Base-by-base conservation (phyloP, 1,139 yeast species). In the Scheffersomyces lignicola region DNA sequence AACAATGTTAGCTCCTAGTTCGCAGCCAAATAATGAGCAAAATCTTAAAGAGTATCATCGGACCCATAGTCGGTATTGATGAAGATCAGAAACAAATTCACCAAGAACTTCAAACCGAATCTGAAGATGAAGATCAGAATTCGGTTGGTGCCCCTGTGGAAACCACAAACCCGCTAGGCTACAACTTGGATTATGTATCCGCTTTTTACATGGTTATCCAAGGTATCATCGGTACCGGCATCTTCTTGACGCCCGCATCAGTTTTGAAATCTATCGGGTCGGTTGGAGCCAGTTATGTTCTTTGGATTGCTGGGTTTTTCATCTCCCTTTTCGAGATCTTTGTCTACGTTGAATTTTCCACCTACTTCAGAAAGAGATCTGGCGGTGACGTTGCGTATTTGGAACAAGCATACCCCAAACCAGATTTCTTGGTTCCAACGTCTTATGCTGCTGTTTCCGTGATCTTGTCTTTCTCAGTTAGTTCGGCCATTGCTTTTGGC, bases 141-240 rank as follows among this genome's bases (percentile, higher is more conserved):
- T 44, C 51, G 1, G 40, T 43, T 18, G 66, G 70, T 39, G 67
- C 72, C 3, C 73, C 73, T 8, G 64, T 64, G n/a, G 73, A 68
- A 40, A 47, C 48, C 12, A 45, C 44, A 7, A 64, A 62, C 31
- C 73, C 74, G 0, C 50, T 67, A 39, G 73, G 73, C 3, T 60
- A 66, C 38, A 54, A 63, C 29, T 51, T 65, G 23, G 60, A 60
- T 26, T 58, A 54, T 40, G 40, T 51, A 23, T 51, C 65, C 3
- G 52, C 69, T 2, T 54, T 62, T 25, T 65, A 62, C 37, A 46
- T 64, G 34, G 54, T 60, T 22, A 51, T 68, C 26, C 68, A 64
- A 32, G 73, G 74, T 33, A 62, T 69, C 26, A 60, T 69, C 25
- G 75, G 76, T 37, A 69, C 75, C 1, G 75, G 74, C 49, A 68